phyloP scores from a whole-genome alignment of 192 early-diverging fungal genomes.

The Coemansia sp. region DNA sequence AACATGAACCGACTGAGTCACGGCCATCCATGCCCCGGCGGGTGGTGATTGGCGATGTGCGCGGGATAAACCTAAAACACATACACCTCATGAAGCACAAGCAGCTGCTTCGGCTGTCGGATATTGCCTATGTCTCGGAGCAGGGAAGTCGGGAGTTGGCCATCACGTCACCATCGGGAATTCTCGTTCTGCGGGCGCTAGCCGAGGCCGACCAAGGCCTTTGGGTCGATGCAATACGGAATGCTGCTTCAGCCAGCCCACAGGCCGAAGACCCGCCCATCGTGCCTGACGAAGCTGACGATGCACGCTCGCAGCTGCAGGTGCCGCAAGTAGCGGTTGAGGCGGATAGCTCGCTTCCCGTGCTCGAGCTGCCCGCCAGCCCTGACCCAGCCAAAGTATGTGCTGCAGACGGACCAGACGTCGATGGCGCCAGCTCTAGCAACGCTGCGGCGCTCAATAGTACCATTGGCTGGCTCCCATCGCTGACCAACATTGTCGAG shows the following conservation, averaged over 20 bases:
- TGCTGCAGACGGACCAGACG: background rate
- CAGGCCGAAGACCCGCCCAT: too few species aligned
- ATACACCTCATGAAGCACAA: constrained; percentile 9
- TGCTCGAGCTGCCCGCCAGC: constrained; percentile 1
- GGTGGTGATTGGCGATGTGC: constrained; percentile 18
- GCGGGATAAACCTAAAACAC: constrained; percentile 7
- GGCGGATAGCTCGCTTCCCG: too few species aligned
- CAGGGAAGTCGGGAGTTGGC: constrained; percentile 29
- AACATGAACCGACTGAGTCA: background rate
- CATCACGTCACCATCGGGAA: constrained; percentile 5
- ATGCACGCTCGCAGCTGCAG: too few species aligned
- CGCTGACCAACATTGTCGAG: constrained; percentile 7
- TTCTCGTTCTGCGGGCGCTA: constrained; percentile 27
- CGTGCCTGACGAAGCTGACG: too few species aligned
- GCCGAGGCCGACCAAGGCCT: constrained; percentile 12
- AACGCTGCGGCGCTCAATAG: background rate
- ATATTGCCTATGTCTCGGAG: constrained; percentile 8
- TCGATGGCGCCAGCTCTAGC: background rate
- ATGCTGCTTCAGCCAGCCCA: too few species aligned
- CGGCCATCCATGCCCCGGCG: background rate
- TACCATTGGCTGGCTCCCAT: constrained; percentile 28
- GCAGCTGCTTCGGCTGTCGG: constrained; percentile 4
- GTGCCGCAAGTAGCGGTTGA: too few species aligned
- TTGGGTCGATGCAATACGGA: constrained; percentile 14
- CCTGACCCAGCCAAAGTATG: background rate